These are phyloP conservation scores for Yamadazyma takamatsuzukensis DNA, from an alignment of 805 yeast genomes.

Conservation along the genomic window DNA sequence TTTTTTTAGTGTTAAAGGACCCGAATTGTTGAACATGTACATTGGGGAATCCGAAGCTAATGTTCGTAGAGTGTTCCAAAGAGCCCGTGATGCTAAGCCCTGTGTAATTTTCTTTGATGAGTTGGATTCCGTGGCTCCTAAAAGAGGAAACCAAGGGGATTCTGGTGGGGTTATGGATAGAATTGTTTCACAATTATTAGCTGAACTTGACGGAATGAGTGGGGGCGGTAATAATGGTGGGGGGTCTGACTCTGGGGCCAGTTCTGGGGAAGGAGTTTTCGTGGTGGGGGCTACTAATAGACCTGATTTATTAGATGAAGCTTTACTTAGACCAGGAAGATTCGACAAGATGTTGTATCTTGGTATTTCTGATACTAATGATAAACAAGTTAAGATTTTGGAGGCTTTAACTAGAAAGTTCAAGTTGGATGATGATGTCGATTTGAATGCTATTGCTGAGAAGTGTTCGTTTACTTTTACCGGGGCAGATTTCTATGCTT, in stretches of 20 bases:
- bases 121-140: constrained; percentile 96
- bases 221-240: constrained; percentile 55
- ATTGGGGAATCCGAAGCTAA: constrained; percentile 98
- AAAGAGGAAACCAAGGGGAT: constrained; percentile 97
- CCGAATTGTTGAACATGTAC: constrained; percentile 94
- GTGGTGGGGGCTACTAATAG: constrained; percentile 99
- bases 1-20: constrained; percentile 96
- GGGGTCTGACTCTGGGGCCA: not conserved
- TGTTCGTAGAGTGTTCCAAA: constrained; percentile 89
- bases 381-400: constrained; percentile 79
- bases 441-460: constrained; percentile 56
- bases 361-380: constrained; percentile 89
- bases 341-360: constrained; percentile 93
- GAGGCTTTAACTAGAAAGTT: constrained; percentile 88
- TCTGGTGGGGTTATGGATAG: constrained; percentile 99
- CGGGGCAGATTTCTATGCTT: constrained; percentile 96
- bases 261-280: constrained; percentile 65
- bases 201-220: constrained; percentile 96
- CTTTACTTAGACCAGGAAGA: constrained; percentile 88
- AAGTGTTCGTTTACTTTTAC: constrained; percentile 87
- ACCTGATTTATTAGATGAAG: constrained; percentile 93
- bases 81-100: constrained; percentile 94
- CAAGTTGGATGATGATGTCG: constrained; percentile 55
- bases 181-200: constrained; percentile 90
- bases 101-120: constrained; percentile 98